Conservation (phyloP, 208 protist genomes). For the Acanthamoeba castellanii region DNA sequence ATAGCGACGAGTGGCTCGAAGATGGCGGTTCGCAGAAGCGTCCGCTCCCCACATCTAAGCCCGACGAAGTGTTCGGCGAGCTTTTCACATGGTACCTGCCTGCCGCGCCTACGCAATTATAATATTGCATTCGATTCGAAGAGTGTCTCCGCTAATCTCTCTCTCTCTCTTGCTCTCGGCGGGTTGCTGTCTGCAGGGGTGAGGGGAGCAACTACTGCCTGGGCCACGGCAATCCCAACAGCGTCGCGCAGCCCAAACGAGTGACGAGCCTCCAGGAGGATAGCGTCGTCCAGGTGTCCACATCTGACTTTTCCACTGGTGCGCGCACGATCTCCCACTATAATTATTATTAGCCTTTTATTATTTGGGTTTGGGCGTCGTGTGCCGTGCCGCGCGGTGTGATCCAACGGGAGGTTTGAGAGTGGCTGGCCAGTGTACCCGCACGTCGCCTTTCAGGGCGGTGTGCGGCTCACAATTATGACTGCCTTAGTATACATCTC, state of each 20-base stretch:
- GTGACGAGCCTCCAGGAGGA: not conserved
- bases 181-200: not conserved
- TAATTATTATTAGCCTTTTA: too few relatives aligned
- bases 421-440: not conserved
- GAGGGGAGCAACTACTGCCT: conserved; percentile 36
- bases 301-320: conserved; percentile 23
- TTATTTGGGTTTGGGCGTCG: too few relatives aligned
- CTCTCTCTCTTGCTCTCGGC: too few relatives aligned
- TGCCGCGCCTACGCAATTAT: not conserved
- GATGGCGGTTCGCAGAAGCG: too few relatives aligned
- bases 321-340: too few relatives aligned
- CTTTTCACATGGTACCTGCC: not conserved
- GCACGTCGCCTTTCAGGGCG: not conserved
- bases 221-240: conserved; percentile 6
- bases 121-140: too few relatives aligned
- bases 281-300: not conserved
- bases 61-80: too few relatives aligned
- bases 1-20: too few relatives aligned
- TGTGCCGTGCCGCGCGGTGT: too few relatives aligned
- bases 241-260: not conserved
- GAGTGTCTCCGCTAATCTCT: too few relatives aligned
- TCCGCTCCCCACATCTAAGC: too few relatives aligned
- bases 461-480: not conserved
- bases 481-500: conserved; percentile 46
- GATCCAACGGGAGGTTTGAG: conserved; percentile 45